Evolutionary conservation across 2,329 filamentous ascomycete species (phyloP).

Genomic region (Didymellaceae sp.): DNA sequence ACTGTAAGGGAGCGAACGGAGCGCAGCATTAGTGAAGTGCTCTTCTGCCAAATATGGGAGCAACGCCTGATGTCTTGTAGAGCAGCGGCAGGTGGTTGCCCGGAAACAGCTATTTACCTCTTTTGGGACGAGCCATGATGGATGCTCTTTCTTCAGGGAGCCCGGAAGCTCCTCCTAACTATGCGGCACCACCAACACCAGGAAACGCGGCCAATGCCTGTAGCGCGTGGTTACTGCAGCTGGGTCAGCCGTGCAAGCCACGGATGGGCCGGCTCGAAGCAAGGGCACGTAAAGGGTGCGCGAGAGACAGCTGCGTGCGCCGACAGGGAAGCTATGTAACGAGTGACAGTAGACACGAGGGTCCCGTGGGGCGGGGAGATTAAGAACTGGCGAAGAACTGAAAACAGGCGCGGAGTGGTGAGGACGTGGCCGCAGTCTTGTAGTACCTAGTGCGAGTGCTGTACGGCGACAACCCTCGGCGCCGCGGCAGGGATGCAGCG

Average conservation of each 20-base stretch:
- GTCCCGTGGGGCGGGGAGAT: conserved; percentile 14
- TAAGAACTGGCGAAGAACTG: conserved; percentile 7
- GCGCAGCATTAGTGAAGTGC: conserved; percentile 36
- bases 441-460: conserved; percentile 14
- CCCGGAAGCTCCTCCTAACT: conserved; percentile 17
- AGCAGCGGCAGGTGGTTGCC: conserved; percentile 11
- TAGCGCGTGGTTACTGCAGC: conserved; percentile 25
- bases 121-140: conserved; percentile 45
- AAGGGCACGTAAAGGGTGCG: conserved; percentile 16
- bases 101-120: conserved; percentile 39
- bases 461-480: conserved; percentile 14
- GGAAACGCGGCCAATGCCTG: conserved; percentile 16
- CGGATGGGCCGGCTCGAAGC: conserved; percentile 34
- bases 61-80: conserved; percentile 12
- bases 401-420: conserved; percentile 4
- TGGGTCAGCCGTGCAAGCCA: conserved; percentile 40
- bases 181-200: conserved; percentile 18
- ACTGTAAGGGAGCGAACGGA: conserved; percentile 60
- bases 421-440: conserved; percentile 10
- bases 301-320: conserved; percentile 5
- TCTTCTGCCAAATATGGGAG: conserved; percentile 4
- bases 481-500: conserved; percentile 14
- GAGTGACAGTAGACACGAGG: conserved; percentile 31
- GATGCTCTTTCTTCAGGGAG: conserved; percentile 23
- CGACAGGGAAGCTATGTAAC: conserved; percentile 22